Conservation (phyloP, 2,329 filamentous ascomycete species). For the Hypomyces rosellus region DNA sequence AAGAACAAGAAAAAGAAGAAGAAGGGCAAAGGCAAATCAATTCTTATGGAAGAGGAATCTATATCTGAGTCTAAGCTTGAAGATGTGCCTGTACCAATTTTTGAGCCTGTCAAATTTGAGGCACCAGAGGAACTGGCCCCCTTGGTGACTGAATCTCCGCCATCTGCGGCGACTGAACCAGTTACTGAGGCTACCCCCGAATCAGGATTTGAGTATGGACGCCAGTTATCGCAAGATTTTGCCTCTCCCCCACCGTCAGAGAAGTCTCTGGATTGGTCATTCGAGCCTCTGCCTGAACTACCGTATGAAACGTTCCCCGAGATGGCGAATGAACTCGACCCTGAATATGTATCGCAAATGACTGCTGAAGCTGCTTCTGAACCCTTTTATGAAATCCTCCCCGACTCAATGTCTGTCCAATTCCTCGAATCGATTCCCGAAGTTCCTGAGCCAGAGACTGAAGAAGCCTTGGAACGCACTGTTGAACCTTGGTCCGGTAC, state of each 20-base stretch:
- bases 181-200: no score
- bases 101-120: neutral
- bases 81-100: neutral
- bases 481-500: no score
- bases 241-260: no score
- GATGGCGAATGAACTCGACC: neutral
- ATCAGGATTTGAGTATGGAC: no score
- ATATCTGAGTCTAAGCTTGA: neutral
- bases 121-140: neutral
- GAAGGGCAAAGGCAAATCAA: conserved; percentile 5
- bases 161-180: neutral
- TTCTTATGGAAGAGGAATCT: neutral
- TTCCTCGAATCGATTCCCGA: neutral
- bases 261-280: no score
- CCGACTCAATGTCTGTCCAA: no score
- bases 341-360: no score
- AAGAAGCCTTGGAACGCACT: no score
- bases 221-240: no score
- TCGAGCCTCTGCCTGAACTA: no score
- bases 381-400: no score
- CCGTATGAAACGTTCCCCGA: neutral
- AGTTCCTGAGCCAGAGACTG: neutral
- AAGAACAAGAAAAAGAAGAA: conserved; percentile 13
- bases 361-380: no score
- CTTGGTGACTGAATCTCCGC: neutral